Evolutionary conservation across 2,329 filamentous ascomycete species (phyloP), one percentile per base, ranked within the genome.

Genomic region (Trichoderma sp.): DNA sequence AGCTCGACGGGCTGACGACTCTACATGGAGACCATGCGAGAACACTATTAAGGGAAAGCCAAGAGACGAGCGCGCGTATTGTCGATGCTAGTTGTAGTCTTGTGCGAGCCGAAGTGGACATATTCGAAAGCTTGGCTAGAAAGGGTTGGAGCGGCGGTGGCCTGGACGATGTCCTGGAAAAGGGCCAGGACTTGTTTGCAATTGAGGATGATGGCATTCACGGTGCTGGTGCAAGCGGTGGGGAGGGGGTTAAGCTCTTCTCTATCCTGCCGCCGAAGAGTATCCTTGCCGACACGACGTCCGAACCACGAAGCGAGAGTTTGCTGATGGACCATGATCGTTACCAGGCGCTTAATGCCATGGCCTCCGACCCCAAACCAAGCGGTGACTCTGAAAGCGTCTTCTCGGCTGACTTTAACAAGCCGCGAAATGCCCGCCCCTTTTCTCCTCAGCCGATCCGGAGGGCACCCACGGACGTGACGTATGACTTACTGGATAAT

Each of bases 71-170:
- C 75, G 83, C 80, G 30, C 84, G 84, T 74, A 90, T 92, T 75
- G 85, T 91, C 21, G 90, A 92, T 71, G 88, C 89, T 21, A 87
- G 88, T 76, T 91, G 89, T 76, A 89, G 87, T 73, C 84, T 92
- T 12, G 90, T 91, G 14, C 84, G 90, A 21, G 90, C 90, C 70
- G 90, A 92, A 81, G 88, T 92, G 24, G 90, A 92, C 79, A 92
- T 92, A 32, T 91, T 91, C 72, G 90, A 92, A 81, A 84, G 87
- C 28, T 81, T 92, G 28, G 90, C 90, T 24, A 82, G 89, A 73
- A 92, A 92, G 76, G 90, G 90, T 8, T 92, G 90, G 90, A 87
- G 83, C 24, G 90, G 90, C 47, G 90, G 90, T 34, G 90, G 90
- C 0, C 81, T 92, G 32, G 90, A 92, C 72, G 90, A 91, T 39